Evolutionary conservation across 768 basidiomycete genomes (phyloP).

Genomic region (Suillus sp.): DNA sequence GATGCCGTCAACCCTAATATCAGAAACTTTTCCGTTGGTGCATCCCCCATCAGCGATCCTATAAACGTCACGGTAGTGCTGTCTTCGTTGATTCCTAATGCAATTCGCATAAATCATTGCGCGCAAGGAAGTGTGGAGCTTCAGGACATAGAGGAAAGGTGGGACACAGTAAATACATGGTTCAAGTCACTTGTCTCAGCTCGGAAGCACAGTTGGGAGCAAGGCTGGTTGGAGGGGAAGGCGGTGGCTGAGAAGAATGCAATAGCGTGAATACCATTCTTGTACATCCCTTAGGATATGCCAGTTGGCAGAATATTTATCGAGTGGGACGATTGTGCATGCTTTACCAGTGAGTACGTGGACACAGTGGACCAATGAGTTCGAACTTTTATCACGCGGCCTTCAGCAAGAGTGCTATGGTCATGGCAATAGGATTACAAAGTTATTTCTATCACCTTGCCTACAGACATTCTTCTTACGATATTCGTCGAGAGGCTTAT

Average conservation of each 20-base stretch:
- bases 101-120: neutral
- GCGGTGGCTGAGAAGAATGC: neutral
- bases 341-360: neutral
- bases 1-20: neutral
- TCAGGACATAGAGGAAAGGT: neutral
- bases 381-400: neutral
- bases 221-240: neutral
- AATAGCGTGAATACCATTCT: neutral
- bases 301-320: neutral
- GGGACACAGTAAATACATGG: constrained; percentile 1
- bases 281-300: neutral
- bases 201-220: constrained; percentile 1
- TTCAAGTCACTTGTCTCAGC: neutral
- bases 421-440: constrained; percentile 51
- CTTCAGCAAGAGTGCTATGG: neutral
- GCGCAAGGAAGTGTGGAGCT: neutral
- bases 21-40: neutral
- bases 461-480: constrained; percentile 59
- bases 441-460: constrained; percentile 81
- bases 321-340: neutral
- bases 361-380: neutral
- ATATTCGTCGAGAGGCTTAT: constrained; percentile 33
- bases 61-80: neutral
- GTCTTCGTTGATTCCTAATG: neutral
- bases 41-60: constrained; percentile 1